A percentile compares a stretch with the other conserved stretches of the same genome.
phyloP scores from a whole-genome alignment of 2,329 filamentous ascomycete species.

The Hyphodiscus sp. region DNA sequence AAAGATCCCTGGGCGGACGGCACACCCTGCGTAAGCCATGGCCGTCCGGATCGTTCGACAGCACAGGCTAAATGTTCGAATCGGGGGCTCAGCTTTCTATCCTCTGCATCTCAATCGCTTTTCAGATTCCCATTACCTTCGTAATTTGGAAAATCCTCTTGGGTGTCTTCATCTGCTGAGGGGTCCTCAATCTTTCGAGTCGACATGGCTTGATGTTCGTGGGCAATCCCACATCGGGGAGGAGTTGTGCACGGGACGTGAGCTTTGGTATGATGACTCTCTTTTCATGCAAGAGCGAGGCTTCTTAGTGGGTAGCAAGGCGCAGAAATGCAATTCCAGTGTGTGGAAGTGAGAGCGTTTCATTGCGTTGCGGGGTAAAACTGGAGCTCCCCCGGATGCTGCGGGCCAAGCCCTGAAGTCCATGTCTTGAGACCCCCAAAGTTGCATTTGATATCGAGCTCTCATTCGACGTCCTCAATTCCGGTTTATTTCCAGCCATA shows the following conservation, averaged over 20 bases:
- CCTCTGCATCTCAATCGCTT: neutral
- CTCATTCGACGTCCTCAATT: neutral
- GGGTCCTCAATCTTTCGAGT: neutral
- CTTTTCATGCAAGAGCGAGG: neutral
- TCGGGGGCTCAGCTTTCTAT: neutral
- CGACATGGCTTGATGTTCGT: neutral
- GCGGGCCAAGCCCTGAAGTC: neutral
- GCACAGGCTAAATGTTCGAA: neutral
- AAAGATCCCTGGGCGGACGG: slow-evolving; percentile 2
- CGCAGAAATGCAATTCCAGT: neutral
- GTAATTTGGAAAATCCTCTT: neutral
- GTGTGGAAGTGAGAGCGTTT: neutral
- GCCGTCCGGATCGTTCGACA: slow-evolving; percentile 8
- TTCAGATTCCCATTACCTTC: neutral
- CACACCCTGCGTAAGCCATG: neutral
- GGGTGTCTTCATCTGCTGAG: neutral
- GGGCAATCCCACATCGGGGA: neutral
- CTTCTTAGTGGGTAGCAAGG: neutral
- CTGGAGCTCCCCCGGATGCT: neutral
- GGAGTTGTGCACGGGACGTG: neutral
- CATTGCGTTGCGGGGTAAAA: neutral
- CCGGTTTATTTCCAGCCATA: neutral
- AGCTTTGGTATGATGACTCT: neutral
- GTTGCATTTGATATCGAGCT: neutral
- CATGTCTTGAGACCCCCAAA: neutral